Conservation (phyloP, 176 grass and related monocot species). For the Leersia perrieri region DNA sequence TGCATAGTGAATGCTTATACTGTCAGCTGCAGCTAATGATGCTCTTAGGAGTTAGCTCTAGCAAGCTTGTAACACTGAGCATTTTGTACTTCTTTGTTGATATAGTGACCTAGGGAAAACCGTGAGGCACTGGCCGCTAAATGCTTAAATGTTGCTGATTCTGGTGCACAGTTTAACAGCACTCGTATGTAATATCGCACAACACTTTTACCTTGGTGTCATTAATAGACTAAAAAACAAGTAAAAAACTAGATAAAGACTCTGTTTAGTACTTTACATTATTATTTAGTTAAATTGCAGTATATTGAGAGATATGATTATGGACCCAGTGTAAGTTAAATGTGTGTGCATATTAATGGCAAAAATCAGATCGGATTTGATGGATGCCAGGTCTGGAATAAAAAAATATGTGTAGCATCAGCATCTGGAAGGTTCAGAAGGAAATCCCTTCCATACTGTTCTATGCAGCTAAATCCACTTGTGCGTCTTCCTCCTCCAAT, state of each 20-base stretch:
- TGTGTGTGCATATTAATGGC: not conserved
- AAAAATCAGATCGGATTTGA: constrained; percentile 13
- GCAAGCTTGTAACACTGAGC: not conserved
- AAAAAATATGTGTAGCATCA: not conserved
- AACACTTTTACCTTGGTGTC: not conserved
- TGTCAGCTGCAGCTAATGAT: not conserved
- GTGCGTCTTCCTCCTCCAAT: not conserved
- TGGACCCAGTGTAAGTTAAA: not conserved
- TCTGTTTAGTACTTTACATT: not conserved
- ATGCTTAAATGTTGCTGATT: constrained; percentile 12
- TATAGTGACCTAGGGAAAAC: not conserved
- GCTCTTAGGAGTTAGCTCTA: not conserved
- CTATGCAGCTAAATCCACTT: not conserved
- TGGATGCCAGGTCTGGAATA: not conserved
- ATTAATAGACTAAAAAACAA: not conserved
- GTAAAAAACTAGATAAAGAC: not conserved
- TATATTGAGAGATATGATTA: not conserved
- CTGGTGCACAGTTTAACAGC: not conserved
- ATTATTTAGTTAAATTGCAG: constrained; percentile 7
- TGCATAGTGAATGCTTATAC: not conserved
- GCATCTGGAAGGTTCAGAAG: not conserved
- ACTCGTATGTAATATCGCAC: not conserved
- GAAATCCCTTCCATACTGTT: not conserved
- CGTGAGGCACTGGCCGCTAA: not conserved
- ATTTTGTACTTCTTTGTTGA: not conserved